phyloP scores from a whole-genome alignment of 257 asterid genomes.

The Ilex asprella region DNA sequence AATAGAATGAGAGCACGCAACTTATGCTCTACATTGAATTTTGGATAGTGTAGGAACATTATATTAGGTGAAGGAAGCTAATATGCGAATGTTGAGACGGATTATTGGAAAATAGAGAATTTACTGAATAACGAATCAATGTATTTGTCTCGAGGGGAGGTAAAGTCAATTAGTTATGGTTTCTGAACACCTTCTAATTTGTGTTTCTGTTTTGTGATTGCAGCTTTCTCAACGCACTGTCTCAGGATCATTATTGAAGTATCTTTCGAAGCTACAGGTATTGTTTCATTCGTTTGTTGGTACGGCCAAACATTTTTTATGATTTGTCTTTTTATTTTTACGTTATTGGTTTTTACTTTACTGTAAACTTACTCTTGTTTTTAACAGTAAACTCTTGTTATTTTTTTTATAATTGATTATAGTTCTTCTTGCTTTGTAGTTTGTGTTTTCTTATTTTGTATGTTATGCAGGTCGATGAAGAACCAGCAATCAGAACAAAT shows the following conservation, averaged over 20 bases:
- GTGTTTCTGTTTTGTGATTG: slow-evolving; percentile 15
- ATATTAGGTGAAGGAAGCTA: no score
- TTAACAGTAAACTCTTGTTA: slow-evolving; percentile 5
- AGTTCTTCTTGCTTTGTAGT: background rate
- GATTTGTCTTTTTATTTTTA: no score
- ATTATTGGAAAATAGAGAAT: no score
- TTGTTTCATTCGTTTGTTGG: slow-evolving; percentile 4
- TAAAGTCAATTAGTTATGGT: slow-evolving; percentile 4
- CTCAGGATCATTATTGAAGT: slow-evolving; percentile 80
- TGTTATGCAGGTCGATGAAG: slow-evolving; percentile 83
- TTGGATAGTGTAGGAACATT: no score
- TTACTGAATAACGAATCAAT: no score
- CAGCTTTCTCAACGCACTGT: slow-evolving; percentile 98
- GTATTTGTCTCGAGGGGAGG: no score
- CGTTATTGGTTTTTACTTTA: no score
- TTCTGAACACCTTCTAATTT: slow-evolving; percentile 9
- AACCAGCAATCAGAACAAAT: slow-evolving; percentile 94
- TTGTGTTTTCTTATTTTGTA: slow-evolving; percentile 13
- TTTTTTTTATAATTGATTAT: slow-evolving; percentile 6
- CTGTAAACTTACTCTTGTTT: no score
- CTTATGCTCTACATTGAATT: no score
- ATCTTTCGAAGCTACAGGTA: slow-evolving; percentile 97
- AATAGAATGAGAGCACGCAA: no score
- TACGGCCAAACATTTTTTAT: no score
- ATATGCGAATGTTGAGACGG: no score